Percentiles rank a stretch among this genome's conserved stretches.
These are phyloP conservation scores for Coemansia sp. DNA, from an alignment of 371 early-diverging fungal genomes.

Conservation along the genomic window DNA sequence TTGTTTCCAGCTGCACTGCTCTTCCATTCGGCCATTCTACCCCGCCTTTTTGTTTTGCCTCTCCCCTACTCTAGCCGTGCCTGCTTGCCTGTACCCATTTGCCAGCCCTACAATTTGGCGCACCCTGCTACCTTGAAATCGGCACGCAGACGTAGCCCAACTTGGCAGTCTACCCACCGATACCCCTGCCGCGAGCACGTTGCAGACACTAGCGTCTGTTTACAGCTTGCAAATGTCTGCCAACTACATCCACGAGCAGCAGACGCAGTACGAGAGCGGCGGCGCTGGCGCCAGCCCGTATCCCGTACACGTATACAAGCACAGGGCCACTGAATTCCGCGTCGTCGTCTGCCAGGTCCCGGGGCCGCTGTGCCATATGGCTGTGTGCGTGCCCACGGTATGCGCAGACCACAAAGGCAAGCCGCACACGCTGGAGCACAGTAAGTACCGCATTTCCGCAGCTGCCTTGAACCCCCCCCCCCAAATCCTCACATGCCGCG, in stretches of 20 bases:
- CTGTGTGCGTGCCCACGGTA: constrained; percentile 70
- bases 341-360: constrained; percentile 51
- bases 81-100: neutral
- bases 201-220: neutral
- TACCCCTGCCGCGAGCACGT: too few species aligned
- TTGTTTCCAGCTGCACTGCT: constrained; percentile 8
- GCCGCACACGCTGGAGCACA: constrained; percentile 77
- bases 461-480: too few species aligned
- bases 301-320: constrained; percentile 43
- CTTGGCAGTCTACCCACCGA: too few species aligned
- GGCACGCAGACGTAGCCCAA: too few species aligned
- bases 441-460: constrained; percentile 19
- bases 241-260: constrained; percentile 31
- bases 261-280: constrained; percentile 34
- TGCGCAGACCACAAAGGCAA: constrained; percentile 64
- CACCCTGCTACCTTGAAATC: too few species aligned
- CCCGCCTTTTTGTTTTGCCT: neutral
- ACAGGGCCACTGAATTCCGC: constrained; percentile 35
- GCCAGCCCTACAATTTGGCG: neutral
- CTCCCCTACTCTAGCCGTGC: neutral
- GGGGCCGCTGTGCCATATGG: constrained; percentile 46
- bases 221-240: constrained; percentile 21
- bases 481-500: constrained; percentile 3
- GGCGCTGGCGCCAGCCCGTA: constrained; percentile 14
- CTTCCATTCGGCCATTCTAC: neutral